Evolutionary conservation across 352 stramenopile species (phyloP).

Genomic region (Globisporangium spinosum): DNA sequence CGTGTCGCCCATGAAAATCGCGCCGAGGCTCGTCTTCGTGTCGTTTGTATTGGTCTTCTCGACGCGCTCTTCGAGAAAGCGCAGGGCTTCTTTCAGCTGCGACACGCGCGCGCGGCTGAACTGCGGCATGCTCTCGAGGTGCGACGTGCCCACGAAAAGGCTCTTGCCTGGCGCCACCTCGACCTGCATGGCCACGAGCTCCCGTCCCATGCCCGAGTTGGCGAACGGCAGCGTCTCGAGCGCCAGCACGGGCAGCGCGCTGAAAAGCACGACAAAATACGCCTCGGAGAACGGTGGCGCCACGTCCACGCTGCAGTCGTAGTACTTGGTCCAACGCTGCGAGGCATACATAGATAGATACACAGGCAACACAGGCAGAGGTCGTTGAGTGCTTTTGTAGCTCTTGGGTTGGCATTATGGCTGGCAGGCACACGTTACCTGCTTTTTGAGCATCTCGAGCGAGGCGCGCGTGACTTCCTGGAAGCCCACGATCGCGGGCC

Average conservation of each 20-base stretch:
- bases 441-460: conserved; percentile 50
- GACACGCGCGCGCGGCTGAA: conserved; percentile 38
- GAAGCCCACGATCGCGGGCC: conserved; percentile 68
- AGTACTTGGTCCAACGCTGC: conserved; percentile 58
- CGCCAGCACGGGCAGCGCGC: conserved; percentile 53
- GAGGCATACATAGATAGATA: background rate
- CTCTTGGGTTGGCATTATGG: background rate
- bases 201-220: conserved; percentile 70
- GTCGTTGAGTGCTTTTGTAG: background rate
- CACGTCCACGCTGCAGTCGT: conserved; percentile 75
- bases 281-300: conserved; percentile 61
- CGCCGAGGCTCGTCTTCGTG: conserved; percentile 35
- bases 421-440: conserved; percentile 8
- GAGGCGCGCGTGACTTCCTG: conserved; percentile 70
- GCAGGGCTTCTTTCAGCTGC: conserved; percentile 58
- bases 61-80: conserved; percentile 42
- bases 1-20: conserved; percentile 75
- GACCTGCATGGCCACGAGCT: conserved; percentile 59
- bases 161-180: conserved; percentile 39
- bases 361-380: background rate
- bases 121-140: conserved; percentile 71
- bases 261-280: conserved; percentile 81
- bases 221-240: conserved; percentile 64
- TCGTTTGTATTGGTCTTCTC: conserved; percentile 16
- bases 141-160: conserved; percentile 59